Percentiles rank a stretch among this genome's conserved stretches.
Conservation (phyloP, 192 early-diverging fungal species). For the Podila clonocystis region DNA sequence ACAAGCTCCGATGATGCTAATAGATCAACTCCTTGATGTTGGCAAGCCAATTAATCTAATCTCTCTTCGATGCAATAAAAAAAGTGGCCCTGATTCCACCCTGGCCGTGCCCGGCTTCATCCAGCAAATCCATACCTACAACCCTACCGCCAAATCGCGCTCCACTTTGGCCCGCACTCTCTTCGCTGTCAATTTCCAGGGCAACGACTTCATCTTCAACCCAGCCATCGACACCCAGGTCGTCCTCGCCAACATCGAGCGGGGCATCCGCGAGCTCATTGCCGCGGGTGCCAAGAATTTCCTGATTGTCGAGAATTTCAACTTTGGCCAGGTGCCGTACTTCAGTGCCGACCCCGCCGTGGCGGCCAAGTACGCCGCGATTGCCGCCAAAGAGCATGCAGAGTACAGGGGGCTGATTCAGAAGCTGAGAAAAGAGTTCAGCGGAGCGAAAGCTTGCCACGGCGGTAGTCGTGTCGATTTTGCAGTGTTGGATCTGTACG, state of each 20-base stretch:
- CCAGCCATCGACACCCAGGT: neutral
- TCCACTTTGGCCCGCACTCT: conserved; percentile 1
- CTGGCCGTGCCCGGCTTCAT: conserved; percentile 38
- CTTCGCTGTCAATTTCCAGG: conserved; percentile 33
- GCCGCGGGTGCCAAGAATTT: conserved; percentile 16
- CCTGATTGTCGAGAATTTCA: conserved; percentile 29
- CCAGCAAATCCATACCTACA: conserved; percentile 25
- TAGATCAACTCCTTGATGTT: too few relatives aligned
- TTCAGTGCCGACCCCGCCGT: conserved; percentile 21
- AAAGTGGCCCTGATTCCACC: conserved; percentile 9
- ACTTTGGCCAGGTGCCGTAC: conserved; percentile 19
- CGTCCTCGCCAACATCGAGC: conserved; percentile 11
- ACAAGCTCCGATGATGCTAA: too few relatives aligned
- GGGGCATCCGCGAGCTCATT: conserved; percentile 13
- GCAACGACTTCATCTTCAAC: conserved; percentile 43
- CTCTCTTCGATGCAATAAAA: neutral
- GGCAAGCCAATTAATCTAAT: neutral
- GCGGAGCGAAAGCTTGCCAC: neutral
- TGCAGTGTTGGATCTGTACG: conserved; percentile 3
- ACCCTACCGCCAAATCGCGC: neutral
- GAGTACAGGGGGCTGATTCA: conserved; percentile 14
- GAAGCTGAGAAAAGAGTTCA: conserved; percentile 3
- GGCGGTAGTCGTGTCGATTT: conserved; percentile 6
- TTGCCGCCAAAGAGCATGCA: conserved; percentile 4
- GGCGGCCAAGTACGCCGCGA: neutral